These are phyloP conservation scores for Cytospora leucostoma DNA, from an alignment of 2,329 filamentous ascomycete genomes.

Conservation along the genomic window DNA sequence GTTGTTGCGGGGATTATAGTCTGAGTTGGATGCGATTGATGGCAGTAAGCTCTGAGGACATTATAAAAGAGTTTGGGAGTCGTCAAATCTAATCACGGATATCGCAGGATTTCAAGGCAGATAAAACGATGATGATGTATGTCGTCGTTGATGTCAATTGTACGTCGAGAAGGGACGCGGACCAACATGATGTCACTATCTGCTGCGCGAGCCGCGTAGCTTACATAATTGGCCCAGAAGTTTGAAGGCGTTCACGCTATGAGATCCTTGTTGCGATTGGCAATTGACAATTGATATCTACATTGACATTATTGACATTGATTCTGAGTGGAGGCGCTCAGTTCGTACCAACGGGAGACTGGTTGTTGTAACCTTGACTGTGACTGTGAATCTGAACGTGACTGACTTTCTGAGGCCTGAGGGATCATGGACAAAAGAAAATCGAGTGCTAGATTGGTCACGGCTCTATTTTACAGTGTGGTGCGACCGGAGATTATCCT, in stretches of 20 bases:
- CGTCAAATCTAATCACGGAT: background rate
- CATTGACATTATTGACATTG: too few relatives aligned
- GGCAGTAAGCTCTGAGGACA: background rate
- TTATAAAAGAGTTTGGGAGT: background rate
- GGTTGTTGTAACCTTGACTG: too few relatives aligned
- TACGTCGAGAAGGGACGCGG: background rate
- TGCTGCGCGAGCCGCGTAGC: background rate
- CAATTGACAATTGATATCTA: too few relatives aligned
- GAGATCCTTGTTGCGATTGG: background rate
- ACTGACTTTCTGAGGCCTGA: background rate
- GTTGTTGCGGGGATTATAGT: background rate
- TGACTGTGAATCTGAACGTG: too few relatives aligned
- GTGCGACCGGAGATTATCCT: slow-evolving; percentile 50
- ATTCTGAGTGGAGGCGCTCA: too few relatives aligned
- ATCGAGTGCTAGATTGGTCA: slow-evolving; percentile 64
- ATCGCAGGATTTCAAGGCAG: background rate
- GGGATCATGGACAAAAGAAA: slow-evolving; percentile 54
- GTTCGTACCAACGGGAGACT: too few relatives aligned
- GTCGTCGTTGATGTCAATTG: slow-evolving; percentile 18
- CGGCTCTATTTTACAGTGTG: slow-evolving; percentile 65
- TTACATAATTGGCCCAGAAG: background rate
- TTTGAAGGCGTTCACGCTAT: background rate
- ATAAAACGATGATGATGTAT: background rate
- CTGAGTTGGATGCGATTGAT: background rate
- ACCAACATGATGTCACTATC: slow-evolving; percentile 19